A percentile compares a stretch with the other conserved stretches of the same genome.
These are phyloP conservation scores for Fusarium hostae DNA, from an alignment of 2,329 filamentous ascomycete species.

Conservation along the genomic window DNA sequence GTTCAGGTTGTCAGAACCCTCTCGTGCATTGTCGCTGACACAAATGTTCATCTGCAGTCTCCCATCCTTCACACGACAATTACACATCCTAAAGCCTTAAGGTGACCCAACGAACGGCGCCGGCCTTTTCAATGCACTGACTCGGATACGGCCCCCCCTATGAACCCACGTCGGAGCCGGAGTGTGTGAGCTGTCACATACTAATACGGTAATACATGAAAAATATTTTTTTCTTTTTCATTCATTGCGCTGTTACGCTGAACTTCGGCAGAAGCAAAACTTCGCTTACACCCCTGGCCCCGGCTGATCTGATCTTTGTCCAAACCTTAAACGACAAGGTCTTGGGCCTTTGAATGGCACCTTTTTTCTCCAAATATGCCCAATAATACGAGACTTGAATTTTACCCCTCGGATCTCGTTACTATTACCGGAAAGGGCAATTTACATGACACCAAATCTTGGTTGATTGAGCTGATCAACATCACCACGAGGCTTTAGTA, in stretches of 20 bases:
- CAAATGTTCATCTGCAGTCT: not conserved
- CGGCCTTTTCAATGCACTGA: not conserved
- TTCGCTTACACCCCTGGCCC: slow-evolving; percentile 31
- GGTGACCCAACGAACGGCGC: not conserved
- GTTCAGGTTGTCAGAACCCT: not conserved
- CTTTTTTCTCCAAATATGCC: not conserved
- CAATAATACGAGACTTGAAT: not conserved
- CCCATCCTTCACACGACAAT: not conserved
- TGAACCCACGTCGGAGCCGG: slow-evolving; percentile 29
- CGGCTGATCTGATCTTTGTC: slow-evolving; percentile 38
- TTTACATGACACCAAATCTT: slow-evolving; percentile 1
- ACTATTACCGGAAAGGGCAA: slow-evolving; percentile 2
- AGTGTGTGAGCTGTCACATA: slow-evolving; percentile 29
- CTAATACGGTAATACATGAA: slow-evolving; percentile 1
- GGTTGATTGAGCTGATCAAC: not conserved
- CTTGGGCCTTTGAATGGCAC: slow-evolving; percentile 3
- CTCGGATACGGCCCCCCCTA: not conserved
- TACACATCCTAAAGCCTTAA: not conserved
- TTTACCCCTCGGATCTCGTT: slow-evolving; percentile 8
- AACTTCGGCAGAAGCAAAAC: slow-evolving; percentile 25
- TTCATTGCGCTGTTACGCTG: slow-evolving; percentile 1
- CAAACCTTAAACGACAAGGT: slow-evolving; percentile 33
- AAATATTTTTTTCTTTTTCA: not conserved
- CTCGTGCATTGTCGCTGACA: not conserved
- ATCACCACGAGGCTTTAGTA: not conserved